phyloP scores from a whole-genome alignment of 2,329 filamentous ascomycete species.

The Pestalotiopsis sp. region DNA sequence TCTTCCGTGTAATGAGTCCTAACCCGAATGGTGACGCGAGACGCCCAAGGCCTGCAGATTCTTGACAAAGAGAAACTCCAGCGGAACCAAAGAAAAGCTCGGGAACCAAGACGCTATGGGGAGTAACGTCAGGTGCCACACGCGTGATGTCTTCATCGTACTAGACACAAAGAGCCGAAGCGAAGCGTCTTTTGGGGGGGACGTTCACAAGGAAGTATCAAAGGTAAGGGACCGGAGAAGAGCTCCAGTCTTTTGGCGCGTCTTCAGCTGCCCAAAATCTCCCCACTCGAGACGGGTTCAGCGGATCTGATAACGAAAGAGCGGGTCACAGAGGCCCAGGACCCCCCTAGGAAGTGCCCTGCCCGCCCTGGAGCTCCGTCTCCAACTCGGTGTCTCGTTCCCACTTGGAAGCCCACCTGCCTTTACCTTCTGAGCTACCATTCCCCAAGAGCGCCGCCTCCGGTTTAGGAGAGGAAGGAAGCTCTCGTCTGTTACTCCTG shows the following conservation, averaged over 20 bases:
- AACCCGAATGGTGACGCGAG: not conserved
- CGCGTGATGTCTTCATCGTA: not conserved
- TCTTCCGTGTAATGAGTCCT: not conserved
- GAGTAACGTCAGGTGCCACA: not conserved
- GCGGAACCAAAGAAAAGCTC: not conserved
- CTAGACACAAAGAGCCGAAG: not conserved
- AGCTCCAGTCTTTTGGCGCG: not conserved
- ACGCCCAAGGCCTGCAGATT: not conserved
- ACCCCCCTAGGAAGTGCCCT: not conserved
- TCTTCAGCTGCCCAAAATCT: not conserved
- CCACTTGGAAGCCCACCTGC: conserved; percentile 6
- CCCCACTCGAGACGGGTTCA: not conserved
- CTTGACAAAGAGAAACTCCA: conserved; percentile 9
- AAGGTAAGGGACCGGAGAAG: not conserved
- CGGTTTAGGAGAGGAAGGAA: conserved; percentile 12
- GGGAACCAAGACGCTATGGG: not conserved
- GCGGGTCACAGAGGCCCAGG: not conserved
- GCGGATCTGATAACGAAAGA: conserved; percentile 9
- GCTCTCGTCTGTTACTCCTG: conserved; percentile 2
- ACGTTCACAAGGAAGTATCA: not conserved
- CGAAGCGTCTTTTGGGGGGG: not conserved
- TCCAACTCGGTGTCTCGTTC: conserved; percentile 3
- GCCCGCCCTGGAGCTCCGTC: not conserved
- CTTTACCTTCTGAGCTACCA: conserved; percentile 1
- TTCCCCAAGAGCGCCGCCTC: not conserved